Base-by-base conservation (phyloP, 495 filamentous ascomycete species). In the Podospora comata region DNA sequence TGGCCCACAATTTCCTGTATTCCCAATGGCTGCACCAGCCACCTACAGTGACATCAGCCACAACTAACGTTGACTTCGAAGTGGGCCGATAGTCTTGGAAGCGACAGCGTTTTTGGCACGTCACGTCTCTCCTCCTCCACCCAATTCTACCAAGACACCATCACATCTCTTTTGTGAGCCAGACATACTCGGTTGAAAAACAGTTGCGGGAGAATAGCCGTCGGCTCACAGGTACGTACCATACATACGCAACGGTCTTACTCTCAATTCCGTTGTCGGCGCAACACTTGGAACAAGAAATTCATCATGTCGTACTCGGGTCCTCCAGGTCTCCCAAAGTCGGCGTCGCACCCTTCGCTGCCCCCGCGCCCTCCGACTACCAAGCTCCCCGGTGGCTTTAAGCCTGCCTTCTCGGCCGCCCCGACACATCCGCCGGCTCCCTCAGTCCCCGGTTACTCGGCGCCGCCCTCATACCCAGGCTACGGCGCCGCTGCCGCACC, bases 221-320 rank as follows among this genome's bases (percentile, higher is more conserved):
- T 65, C 69, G 76, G 74, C 80, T 79, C 79, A 76, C 75, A 83
- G 82, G 82, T 84, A 84, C 81, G 82, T 84, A 71, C 26, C 64
- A 71, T 58, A 19, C n/a, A 58, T 70, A 74, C 68, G 69, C 73
- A 72, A 64, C 69, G 69, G 57, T 34, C 18, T 54, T 65, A 9
- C 39, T 48, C 39, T 20, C 16, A 62, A 19, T 70, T 68, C 74
- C 72, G 68, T 74, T 69, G 61, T 75, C 71, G 78, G 27, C 61
- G 34, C 61, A 63, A 63, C 15, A 44, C 59, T 26, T 58, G 20
- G 59, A 84, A 81, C 83, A 84, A 81, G 79, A 85, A 87, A 81
- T 93, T 93, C 91, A 93, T 91, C 89, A 96, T 96, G 93, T 90
- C 93, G 79, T 93, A 93, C 85, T 91, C 92, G 75, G 91, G 91